Conservation (phyloP, 2,329 filamentous ascomycete genomes). For the Penicillium sp. region DNA sequence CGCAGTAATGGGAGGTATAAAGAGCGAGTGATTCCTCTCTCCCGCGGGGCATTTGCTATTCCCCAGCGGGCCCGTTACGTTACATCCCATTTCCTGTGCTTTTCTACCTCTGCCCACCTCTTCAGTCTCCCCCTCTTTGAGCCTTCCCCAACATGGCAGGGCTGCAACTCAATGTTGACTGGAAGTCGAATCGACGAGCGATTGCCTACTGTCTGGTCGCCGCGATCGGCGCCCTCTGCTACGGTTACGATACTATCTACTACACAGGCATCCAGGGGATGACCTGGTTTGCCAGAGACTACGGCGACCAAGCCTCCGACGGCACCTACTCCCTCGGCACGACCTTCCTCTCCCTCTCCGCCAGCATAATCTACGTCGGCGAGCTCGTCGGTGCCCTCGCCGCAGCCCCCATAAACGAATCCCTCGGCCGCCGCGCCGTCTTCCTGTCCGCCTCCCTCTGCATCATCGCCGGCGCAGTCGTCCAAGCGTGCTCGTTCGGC, state of each 20-base stretch:
- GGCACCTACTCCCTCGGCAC: slow-evolving; percentile 29
- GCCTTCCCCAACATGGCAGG: slow-evolving; percentile 7
- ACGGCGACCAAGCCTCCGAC: slow-evolving; percentile 26
- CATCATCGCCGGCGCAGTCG: slow-evolving; percentile 38
- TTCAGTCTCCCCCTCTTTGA: not conserved
- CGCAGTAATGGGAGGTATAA: not conserved
- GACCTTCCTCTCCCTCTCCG: slow-evolving; percentile 38
- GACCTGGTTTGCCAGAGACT: slow-evolving; percentile 31
- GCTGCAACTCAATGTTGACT: slow-evolving; percentile 24
- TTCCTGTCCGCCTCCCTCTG: slow-evolving; percentile 41
- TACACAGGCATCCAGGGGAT: slow-evolving; percentile 37
- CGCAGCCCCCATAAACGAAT: slow-evolving; percentile 45
- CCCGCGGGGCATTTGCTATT: no score
- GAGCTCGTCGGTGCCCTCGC: slow-evolving; percentile 43
- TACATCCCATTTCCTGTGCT: not conserved
- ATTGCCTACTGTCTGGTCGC: slow-evolving; percentile 33
- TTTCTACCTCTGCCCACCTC: not conserved
- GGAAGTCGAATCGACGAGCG: slow-evolving; percentile 29
- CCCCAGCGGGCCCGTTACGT: no score
- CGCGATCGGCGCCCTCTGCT: slow-evolving; percentile 34
- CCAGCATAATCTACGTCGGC: slow-evolving; percentile 48
- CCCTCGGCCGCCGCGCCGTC: slow-evolving; percentile 40
- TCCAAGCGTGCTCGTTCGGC: slow-evolving; percentile 29
- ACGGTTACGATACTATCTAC: slow-evolving; percentile 37
- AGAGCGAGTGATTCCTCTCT: not conserved